Evolutionary conservation across 208 protist species (phyloP).

Genomic region (Polymyxa betae): DNA sequence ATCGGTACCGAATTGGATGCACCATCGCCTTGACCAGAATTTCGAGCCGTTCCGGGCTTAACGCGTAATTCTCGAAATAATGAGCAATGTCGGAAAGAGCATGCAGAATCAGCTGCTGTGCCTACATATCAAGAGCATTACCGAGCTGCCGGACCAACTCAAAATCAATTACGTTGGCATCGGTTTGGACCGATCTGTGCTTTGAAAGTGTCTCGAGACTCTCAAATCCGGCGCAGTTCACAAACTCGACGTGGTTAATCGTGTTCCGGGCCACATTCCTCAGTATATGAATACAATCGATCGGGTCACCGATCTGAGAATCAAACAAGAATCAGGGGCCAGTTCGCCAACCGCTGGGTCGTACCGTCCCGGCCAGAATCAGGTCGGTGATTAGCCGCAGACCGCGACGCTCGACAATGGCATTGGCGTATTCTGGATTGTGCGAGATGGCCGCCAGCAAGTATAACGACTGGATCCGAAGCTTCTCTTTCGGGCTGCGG

Average conservation of each 20-base stretch:
- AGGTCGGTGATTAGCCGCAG: constrained; percentile 8
- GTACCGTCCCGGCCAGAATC: constrained; percentile 19
- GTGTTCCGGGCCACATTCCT: constrained; percentile 31
- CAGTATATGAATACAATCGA: constrained; percentile 51
- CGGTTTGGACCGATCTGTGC: not conserved
- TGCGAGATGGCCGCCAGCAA: constrained; percentile 20
- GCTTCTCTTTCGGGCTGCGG: constrained; percentile 45
- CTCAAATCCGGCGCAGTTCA: not conserved
- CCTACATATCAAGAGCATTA: not conserved
- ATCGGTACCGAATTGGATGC: not conserved
- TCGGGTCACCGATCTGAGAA: constrained; percentile 1
- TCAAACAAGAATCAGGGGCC: not conserved
- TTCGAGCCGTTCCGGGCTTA: not conserved
- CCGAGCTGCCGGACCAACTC: not conserved
- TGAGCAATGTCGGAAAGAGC: constrained; percentile 42
- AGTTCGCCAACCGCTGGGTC: not conserved
- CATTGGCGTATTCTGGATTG: constrained; percentile 41
- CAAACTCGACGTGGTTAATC: constrained; percentile 31
- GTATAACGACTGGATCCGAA: constrained; percentile 20
- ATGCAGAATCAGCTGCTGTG: not conserved
- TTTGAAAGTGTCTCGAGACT: constrained; percentile 2
- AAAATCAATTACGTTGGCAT: not conserved
- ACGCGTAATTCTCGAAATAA: constrained; percentile 43
- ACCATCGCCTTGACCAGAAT: not conserved
- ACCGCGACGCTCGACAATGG: not conserved